Percentiles rank a stretch among this genome's conserved stretches.
Evolutionary conservation across 139 green algal species (phyloP).

Genomic region (Chlamydomonas sp.): DNA sequence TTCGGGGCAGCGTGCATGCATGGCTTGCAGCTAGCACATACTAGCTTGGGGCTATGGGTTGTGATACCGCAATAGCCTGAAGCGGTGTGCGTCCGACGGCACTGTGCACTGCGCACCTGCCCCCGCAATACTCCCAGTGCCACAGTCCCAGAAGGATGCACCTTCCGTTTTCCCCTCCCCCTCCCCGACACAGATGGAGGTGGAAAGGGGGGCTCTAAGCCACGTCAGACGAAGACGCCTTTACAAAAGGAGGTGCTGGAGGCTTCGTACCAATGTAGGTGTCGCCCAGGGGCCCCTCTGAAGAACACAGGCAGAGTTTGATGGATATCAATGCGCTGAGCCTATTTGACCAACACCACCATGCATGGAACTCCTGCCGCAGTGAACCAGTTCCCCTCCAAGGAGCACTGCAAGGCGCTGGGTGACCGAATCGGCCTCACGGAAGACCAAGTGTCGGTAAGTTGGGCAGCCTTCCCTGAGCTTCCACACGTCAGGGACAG

Average conservation of each 20-base stretch:
- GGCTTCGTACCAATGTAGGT: constrained; percentile 71
- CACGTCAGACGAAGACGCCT: constrained; percentile 68
- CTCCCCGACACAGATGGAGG: not conserved
- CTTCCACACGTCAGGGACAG: no score
- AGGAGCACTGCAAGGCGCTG: constrained; percentile 66
- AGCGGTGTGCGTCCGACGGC: no score
- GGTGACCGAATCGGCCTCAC: constrained; percentile 73
- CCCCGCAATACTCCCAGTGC: no score
- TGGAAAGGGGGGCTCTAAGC: constrained; percentile 17
- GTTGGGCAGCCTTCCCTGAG: not conserved
- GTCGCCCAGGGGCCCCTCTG: not conserved
- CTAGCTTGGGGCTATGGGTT: no score
- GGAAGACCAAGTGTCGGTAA: constrained; percentile 77
- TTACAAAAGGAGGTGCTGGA: constrained; percentile 85
- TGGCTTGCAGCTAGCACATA: no score
- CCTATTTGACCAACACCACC: not conserved
- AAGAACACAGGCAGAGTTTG: not conserved
- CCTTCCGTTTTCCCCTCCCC: no score
- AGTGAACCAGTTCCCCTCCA: constrained; percentile 69
- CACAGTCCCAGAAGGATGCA: no score
- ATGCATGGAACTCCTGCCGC: constrained; percentile 4
- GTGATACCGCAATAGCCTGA: no score
- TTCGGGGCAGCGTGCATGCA: no score
- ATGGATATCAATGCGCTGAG: not conserved
- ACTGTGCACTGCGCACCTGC: no score